Evolutionary conservation across 1,139 yeast genomes (phyloP).

Genomic region (Yamadazyma diddensiae): DNA sequence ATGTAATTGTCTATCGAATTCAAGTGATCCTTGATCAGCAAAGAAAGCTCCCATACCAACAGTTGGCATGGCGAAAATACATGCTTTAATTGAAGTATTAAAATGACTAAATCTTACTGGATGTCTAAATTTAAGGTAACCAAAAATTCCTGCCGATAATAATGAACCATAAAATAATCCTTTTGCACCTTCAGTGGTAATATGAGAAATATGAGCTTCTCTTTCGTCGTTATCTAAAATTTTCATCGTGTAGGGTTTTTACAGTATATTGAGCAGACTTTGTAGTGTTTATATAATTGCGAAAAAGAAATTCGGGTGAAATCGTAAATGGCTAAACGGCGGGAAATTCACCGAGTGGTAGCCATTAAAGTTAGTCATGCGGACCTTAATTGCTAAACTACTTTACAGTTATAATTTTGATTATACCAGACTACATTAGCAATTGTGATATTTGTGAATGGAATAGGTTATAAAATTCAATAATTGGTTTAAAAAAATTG

Average conservation of each 20-base stretch:
- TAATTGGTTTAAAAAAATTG: no score
- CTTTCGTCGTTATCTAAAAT: conserved; percentile 38
- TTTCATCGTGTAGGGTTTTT: conserved; percentile 28
- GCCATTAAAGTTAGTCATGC: background rate
- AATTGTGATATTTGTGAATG: no score
- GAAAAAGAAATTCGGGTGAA: conserved; percentile 1
- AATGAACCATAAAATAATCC: conserved; percentile 40
- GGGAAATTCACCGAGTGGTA: background rate
- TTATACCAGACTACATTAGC: no score
- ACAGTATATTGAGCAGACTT: no score
- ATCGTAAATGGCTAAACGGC: conserved; percentile 4
- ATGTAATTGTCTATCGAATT: conserved; percentile 41
- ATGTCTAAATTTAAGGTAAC: conserved; percentile 33
- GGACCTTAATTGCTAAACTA: background rate
- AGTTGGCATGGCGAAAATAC: conserved; percentile 42
- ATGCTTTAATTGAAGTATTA: conserved; percentile 40
- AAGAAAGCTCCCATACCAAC: conserved; percentile 38
- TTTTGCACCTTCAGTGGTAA: conserved; percentile 37
- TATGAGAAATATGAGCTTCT: conserved; percentile 39
- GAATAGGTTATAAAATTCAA: no score
- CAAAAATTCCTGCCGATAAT: conserved; percentile 31
- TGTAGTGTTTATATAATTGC: conserved; percentile 1
- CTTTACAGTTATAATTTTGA: no score
- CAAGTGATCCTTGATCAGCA: conserved; percentile 51
- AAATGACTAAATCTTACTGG: conserved; percentile 33